These are phyloP conservation scores for Trichoderma atrobrunneum DNA, from an alignment of 2,329 filamentous ascomycete species.

Conservation along the genomic window DNA sequence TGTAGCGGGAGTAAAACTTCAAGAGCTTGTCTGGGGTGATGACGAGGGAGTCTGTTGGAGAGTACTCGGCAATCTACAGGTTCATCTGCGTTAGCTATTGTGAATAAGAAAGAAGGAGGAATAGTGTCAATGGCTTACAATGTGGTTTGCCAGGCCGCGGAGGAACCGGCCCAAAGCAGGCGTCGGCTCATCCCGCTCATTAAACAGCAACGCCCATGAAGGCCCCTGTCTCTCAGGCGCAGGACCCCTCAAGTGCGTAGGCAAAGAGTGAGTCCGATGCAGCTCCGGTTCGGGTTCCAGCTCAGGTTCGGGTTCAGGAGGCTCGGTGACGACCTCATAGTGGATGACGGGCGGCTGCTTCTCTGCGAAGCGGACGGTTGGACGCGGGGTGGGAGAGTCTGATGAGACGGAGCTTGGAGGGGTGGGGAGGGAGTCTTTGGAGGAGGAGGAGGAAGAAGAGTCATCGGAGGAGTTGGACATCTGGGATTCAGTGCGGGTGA, in stretches of 20 bases:
- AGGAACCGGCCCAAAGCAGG: slow-evolving; percentile 67
- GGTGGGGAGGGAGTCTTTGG: not conserved
- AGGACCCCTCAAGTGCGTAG: not conserved
- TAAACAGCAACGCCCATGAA: slow-evolving; percentile 71
- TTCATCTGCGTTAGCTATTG: not conserved
- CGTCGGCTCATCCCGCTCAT: slow-evolving; percentile 64
- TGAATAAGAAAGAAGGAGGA: not conserved
- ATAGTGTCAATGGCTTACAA: slow-evolving; percentile 49
- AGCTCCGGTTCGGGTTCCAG: slow-evolving; percentile 6
- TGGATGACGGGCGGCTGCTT: slow-evolving; percentile 26
- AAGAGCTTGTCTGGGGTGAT: slow-evolving; percentile 74
- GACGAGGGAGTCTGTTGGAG: slow-evolving; percentile 50
- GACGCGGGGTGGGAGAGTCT: slow-evolving; percentile 19
- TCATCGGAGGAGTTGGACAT: not conserved
- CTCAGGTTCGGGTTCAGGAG: not conserved
- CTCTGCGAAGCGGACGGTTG: slow-evolving; percentile 34
- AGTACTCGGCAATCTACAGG: slow-evolving; percentile 33
- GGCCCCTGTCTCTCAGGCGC: not conserved
- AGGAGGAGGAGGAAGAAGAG: not conserved
- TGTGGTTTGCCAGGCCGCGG: slow-evolving; percentile 67
- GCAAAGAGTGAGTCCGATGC: not conserved
- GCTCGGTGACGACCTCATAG: not conserved
- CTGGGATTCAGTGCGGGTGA: not conserved
- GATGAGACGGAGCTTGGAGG: slow-evolving; percentile 11
- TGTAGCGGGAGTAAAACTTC: slow-evolving; percentile 67